Percentiles rank a stretch among this genome's conserved stretches.
phyloP scores from a whole-genome alignment of 495 filamentous ascomycete genomes.

The Cercophora newfieldiana region DNA sequence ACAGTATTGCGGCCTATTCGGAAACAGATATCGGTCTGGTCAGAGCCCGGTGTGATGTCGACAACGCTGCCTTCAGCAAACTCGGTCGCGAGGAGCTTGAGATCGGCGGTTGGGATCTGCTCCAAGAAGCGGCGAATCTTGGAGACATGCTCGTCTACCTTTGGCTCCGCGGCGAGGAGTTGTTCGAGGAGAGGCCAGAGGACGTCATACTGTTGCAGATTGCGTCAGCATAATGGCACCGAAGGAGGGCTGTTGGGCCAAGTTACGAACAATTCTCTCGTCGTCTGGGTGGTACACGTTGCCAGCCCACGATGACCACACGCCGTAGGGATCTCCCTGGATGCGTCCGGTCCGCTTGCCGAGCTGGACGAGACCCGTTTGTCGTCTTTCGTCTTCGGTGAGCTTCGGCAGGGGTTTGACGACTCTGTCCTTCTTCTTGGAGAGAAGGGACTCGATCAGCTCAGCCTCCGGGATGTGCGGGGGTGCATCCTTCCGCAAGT shows the following conservation, averaged over 20 bases:
- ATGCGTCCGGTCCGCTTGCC: background rate
- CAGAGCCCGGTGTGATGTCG: too few relatives aligned
- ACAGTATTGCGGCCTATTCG: background rate
- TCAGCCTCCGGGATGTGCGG: background rate
- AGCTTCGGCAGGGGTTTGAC: background rate
- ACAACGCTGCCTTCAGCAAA: background rate
- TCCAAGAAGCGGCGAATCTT: background rate
- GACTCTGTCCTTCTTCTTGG: background rate
- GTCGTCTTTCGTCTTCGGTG: background rate
- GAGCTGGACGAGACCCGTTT: background rate
- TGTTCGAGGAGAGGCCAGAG: background rate
- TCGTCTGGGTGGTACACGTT: slow-evolving; percentile 2
- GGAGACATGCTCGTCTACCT: background rate
- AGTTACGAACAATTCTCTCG: background rate
- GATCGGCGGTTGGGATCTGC: background rate
- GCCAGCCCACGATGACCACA: slow-evolving; percentile 7
- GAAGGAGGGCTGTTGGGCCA: background rate
- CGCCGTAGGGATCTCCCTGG: slow-evolving; percentile 3
- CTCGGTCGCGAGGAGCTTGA: background rate
- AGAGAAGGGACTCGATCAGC: slow-evolving; percentile 7
- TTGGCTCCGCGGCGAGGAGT: background rate
- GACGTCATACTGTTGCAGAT: background rate
- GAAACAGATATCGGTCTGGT: background rate
- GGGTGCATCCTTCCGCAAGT: background rate
- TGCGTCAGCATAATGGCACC: background rate